Evolutionary conservation across 2,329 filamentous ascomycete species (phyloP).

Genomic region (Aspergillus awamori): DNA sequence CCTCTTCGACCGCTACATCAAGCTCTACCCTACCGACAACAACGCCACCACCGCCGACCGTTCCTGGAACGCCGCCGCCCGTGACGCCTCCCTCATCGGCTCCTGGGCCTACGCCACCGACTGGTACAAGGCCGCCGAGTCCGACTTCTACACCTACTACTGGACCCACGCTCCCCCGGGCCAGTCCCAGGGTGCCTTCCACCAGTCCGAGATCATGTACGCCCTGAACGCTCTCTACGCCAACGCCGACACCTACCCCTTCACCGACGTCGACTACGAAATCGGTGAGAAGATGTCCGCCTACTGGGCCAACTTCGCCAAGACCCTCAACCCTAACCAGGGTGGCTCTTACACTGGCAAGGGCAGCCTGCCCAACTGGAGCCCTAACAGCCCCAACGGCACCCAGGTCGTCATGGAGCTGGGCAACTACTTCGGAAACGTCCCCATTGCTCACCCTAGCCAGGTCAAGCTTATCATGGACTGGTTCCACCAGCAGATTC

Average conservation of each 20-base stretch:
- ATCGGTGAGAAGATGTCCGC: conserved; percentile 30
- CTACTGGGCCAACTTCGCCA: conserved; percentile 42
- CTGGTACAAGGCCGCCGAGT: conserved; percentile 30
- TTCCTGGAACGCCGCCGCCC: conserved; percentile 32
- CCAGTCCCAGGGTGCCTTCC: conserved; percentile 40
- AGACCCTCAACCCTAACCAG: conserved; percentile 33
- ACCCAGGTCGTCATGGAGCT: conserved; percentile 28
- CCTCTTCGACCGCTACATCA: conserved; percentile 30
- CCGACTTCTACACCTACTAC: conserved; percentile 40
- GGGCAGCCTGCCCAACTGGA: conserved; percentile 22
- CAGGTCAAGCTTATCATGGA: conserved; percentile 28
- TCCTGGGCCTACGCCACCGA: conserved; percentile 34
- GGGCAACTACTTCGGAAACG: conserved; percentile 23
- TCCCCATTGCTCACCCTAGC: conserved; percentile 24
- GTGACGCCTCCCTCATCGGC: conserved; percentile 28
- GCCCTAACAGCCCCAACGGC: conserved; percentile 23
- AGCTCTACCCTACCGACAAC: conserved; percentile 30
- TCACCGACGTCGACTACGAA: conserved; percentile 15
- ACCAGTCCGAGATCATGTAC: conserved; percentile 45
- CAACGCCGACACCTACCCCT: conserved; percentile 23
- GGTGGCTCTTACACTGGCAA: conserved; percentile 24
- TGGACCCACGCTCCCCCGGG: conserved; percentile 43
- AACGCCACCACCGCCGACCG: conserved; percentile 24
- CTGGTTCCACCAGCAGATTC: conserved; percentile 24
- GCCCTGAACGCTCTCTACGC: conserved; percentile 41